phyloP scores from a whole-genome alignment of 441 rosid species.

The Kokia cookei region DNA sequence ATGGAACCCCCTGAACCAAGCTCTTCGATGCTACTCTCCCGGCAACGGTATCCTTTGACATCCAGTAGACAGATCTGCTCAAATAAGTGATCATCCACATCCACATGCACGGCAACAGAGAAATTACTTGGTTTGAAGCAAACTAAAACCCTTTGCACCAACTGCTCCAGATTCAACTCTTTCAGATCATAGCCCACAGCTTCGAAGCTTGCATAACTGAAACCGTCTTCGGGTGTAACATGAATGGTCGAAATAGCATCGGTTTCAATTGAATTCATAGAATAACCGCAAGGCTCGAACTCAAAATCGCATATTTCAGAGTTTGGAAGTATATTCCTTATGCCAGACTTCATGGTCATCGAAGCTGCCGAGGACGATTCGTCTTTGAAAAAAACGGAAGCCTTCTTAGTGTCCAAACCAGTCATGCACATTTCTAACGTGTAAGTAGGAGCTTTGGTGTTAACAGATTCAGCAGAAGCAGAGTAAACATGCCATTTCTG shows the following conservation, averaged over 20 bases:
- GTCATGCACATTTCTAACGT: conserved; percentile 90
- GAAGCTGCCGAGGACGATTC: conserved; percentile 37
- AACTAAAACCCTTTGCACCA: conserved; percentile 55
- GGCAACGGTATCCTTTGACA: conserved; percentile 44
- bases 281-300: conserved; percentile 80
- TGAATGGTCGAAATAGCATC: conserved; percentile 71
- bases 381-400: conserved; percentile 55
- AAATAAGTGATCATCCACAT: conserved; percentile 19
- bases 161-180: conserved; percentile 21
- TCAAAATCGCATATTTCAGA: conserved; percentile 73
- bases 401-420: conserved; percentile 46
- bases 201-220: conserved; percentile 88
- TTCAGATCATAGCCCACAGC: conserved; percentile 50
- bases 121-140: conserved; percentile 63
- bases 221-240: conserved; percentile 78
- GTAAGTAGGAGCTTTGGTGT: conserved; percentile 31
- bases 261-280: conserved; percentile 73
- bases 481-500: conserved; percentile 80
- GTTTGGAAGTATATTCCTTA: conserved; percentile 60
- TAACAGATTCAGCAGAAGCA: conserved; percentile 39
- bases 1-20: conserved; percentile 53
- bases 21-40: conserved; percentile 52
- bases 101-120: conserved; percentile 56
- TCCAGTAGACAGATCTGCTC: conserved; percentile 26
- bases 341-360: conserved; percentile 70